Conservation (phyloP, 306 rosid genomes). For the Hylodesmum podocarpum region DNA sequence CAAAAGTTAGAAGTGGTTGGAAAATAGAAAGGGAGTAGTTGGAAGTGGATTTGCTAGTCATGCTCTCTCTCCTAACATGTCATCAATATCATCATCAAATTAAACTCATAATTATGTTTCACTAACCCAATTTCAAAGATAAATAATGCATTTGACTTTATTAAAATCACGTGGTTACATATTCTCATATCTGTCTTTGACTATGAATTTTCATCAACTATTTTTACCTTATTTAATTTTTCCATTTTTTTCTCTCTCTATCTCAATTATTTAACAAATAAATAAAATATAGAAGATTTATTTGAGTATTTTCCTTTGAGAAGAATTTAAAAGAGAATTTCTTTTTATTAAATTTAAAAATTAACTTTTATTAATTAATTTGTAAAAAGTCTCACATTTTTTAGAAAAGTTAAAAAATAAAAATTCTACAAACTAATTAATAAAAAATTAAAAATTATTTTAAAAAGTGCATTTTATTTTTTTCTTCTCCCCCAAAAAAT, state of each 20-base stretch:
- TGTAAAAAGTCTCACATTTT: too few species aligned
- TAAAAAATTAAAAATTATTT: too few species aligned
- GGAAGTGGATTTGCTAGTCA: slow-evolving; percentile 34
- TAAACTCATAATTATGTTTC: not conserved
- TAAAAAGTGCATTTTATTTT: too few species aligned
- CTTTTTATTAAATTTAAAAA: too few species aligned
- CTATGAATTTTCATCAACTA: slow-evolving; percentile 11
- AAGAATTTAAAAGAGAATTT: too few species aligned
- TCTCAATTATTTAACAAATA: not conserved
- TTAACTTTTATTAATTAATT: too few species aligned
- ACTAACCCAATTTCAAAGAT: slow-evolving; percentile 11
- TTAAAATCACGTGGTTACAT: slow-evolving; percentile 1
- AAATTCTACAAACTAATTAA: too few species aligned
- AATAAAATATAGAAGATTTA: not conserved
- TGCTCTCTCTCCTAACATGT: not conserved
- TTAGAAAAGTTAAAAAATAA: too few species aligned
- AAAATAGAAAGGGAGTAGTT: slow-evolving; percentile 34
- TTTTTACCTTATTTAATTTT: not conserved
- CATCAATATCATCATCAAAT: slow-evolving; percentile 6
- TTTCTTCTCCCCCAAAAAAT: too few species aligned
- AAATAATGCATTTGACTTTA: slow-evolving; percentile 9
- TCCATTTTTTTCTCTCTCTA: not conserved
- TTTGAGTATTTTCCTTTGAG: too few species aligned
- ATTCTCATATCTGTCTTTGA: not conserved
- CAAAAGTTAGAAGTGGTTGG: slow-evolving; percentile 47